Percentiles rank a stretch among this genome's conserved stretches.
Conservation (phyloP, 257 asterid genomes). For the Cinchona pubescens region DNA sequence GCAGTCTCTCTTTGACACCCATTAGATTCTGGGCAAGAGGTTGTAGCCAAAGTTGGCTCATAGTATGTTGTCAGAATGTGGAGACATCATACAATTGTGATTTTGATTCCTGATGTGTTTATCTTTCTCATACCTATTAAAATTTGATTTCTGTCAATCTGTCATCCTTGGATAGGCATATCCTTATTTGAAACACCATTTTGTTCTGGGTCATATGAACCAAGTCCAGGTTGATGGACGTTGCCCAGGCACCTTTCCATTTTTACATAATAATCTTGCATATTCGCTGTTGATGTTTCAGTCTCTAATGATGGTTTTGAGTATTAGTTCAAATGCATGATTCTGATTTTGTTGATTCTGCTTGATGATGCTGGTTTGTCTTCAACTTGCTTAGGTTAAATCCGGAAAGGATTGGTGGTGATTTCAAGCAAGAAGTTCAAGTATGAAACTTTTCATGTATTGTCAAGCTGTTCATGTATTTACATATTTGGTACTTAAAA, state of each 20-base stretch:
- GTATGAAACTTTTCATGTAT: slow-evolving; percentile 29
- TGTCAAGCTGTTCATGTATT: background rate
- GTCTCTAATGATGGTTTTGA: background rate
- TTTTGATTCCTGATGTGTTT: background rate
- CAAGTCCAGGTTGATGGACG: background rate
- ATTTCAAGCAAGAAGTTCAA: slow-evolving; percentile 87
- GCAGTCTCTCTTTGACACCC: background rate
- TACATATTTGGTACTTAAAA: background rate
- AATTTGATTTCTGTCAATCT: background rate
- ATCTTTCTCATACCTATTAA: background rate
- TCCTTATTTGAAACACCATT: background rate
- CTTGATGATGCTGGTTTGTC: slow-evolving; percentile 25
- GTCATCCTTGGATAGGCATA: background rate
- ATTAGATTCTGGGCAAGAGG: background rate
- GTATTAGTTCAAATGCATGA: background rate
- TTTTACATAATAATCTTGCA: background rate
- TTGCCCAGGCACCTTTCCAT: no score
- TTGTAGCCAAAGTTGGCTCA: background rate
- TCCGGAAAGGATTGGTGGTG: slow-evolving; percentile 97
- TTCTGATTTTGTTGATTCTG: background rate
- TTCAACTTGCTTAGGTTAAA: slow-evolving; percentile 59
- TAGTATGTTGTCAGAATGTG: background rate
- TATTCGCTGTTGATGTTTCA: background rate
- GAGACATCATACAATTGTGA: background rate
- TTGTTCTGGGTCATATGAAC: background rate